Evolutionary conservation across 768 basidiomycete genomes (phyloP).

Genomic region (Ramaria sp.): DNA sequence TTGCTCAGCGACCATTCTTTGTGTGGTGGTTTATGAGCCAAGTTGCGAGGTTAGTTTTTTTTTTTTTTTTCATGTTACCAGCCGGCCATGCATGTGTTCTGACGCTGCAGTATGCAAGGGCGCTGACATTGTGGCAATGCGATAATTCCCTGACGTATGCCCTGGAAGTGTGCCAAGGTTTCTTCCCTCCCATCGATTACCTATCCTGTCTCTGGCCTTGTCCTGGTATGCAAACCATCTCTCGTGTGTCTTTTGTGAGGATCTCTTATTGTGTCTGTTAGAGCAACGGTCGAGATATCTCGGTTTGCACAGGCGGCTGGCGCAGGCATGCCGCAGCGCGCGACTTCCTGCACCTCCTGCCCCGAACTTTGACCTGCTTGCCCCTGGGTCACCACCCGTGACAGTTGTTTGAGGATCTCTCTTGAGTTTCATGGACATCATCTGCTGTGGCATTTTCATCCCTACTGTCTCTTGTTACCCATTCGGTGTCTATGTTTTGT

Average conservation of each 20-base stretch:
- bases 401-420: background rate
- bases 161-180: constrained; percentile 53
- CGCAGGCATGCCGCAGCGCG: constrained; percentile 35
- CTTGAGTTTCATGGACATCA: background rate
- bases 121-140: constrained; percentile 53
- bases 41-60: constrained; percentile 40
- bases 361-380: constrained; percentile 17
- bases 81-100: constrained; percentile 11
- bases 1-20: constrained; percentile 60
- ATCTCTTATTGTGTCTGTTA: constrained; percentile 16
- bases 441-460: background rate
- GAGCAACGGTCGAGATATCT: constrained; percentile 43
- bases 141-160: constrained; percentile 48
- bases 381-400: constrained; percentile 9
- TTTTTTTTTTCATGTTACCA: no score
- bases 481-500: background rate
- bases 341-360: constrained; percentile 34
- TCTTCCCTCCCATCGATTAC: constrained; percentile 52
- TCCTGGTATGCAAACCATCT: constrained; percentile 28
- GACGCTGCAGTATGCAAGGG: constrained; percentile 30
- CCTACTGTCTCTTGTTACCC: background rate
- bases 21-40: constrained; percentile 64
- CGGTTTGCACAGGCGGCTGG: constrained; percentile 34
- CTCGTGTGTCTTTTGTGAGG: background rate
- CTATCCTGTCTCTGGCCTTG: constrained; percentile 68